Conservation (phyloP, 179 eudicot species). For the Actinidia arguta region DNA sequence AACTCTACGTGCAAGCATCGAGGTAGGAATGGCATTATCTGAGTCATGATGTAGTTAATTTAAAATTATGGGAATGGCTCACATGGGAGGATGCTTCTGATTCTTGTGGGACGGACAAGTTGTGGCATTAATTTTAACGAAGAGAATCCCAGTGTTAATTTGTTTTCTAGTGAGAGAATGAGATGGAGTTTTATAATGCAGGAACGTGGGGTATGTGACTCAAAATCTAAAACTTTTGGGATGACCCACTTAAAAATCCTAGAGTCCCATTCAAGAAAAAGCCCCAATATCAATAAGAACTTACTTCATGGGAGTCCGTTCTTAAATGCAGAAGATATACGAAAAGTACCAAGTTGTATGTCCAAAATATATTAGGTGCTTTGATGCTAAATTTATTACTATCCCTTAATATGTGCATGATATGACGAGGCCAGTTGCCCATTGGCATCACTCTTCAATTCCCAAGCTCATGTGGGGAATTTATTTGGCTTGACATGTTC, state of each 20-base stretch:
- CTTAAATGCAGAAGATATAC: conserved; percentile 3
- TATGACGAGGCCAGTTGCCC: neutral
- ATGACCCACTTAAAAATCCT: neutral
- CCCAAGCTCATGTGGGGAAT: conserved; percentile 15
- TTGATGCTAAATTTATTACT: neutral
- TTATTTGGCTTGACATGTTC: conserved; percentile 13
- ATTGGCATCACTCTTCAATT: conserved; percentile 7
- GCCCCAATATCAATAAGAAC: neutral
- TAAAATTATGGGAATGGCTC: conserved; percentile 19
- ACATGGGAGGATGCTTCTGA: conserved; percentile 39
- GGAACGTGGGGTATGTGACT: conserved; percentile 26
- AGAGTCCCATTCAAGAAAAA: neutral
- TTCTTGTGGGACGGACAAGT: conserved; percentile 24
- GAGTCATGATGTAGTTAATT: conserved; percentile 7
- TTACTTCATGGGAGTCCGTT: conserved; percentile 3
- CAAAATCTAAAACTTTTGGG: neutral
- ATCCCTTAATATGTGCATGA: neutral
- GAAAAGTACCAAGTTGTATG: conserved; percentile 16
- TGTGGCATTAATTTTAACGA: neutral
- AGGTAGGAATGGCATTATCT: conserved; percentile 20
- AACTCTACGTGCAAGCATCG: conserved; percentile 9
- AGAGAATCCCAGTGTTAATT: conserved; percentile 21
- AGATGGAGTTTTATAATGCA: conserved; percentile 25
- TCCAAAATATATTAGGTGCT: neutral
- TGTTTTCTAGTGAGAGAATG: conserved; percentile 20